Evolutionary conservation across 225 moss, liverwort and hornwort genomes (phyloP), one percentile per base, ranked within the genome.

Genomic region (Marchantia paleacea): DNA sequence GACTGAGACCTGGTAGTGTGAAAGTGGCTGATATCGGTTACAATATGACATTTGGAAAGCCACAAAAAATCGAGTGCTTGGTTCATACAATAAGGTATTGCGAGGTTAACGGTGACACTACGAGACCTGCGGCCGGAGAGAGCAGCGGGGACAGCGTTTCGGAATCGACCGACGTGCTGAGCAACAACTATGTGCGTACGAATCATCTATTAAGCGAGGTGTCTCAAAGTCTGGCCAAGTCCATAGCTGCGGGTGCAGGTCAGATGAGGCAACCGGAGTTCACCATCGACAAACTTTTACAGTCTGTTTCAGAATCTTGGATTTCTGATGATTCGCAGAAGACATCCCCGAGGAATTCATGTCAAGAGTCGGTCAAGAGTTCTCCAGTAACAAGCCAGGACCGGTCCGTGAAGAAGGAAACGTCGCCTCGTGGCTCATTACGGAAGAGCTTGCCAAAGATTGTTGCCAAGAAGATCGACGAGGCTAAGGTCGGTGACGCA

Each of bases 21-120:
- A 78, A 51, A 52, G 78, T 78, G 65, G 78, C 78, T 11, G 78
- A 78, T 26, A 64, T 78, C 49, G 26, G 78, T 16, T 78, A 78
- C 66, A 78, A 78, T 28, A 78, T 78, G 78, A 78, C 78, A 8
- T 78, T 78, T 28, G 78, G 78, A 3, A 78, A 66, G 78, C 78
- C 78, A 25, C 78, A 78, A 51, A 78, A 78, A 65, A 64, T 78
- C n/a, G 78, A 78, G 64, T 78, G 78, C 51, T 13, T 15, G 24
- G 63, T 78, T 64, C 78, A 78, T 39, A 65, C 78, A 15, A 55
- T 76, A 11, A 76, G 76, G 48, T 76, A 76, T 16, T 66, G 39
- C 24, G 65, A 64, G 65, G 50, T 14, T 26, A 64, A 18, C 12
- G 50, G 49, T 55, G 78, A 78, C 49, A 5, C 10, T 76, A 31